Conservation (phyloP, 768 basidiomycete species). For the Leucosporidium scottii region DNA sequence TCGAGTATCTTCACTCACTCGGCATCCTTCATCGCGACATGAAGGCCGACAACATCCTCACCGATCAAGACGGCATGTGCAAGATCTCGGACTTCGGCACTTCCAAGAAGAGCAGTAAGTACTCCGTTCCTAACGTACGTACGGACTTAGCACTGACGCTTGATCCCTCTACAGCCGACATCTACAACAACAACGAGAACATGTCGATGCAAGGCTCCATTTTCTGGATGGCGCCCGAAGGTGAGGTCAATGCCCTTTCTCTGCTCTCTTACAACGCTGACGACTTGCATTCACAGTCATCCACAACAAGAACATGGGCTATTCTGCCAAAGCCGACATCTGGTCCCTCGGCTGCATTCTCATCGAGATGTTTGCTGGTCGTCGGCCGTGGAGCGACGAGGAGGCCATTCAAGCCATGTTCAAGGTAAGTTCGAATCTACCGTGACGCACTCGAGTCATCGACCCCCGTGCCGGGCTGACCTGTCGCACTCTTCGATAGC, state of each 20-base stretch:
- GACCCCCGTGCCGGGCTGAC: too few relatives aligned
- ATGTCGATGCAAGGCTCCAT: conserved; percentile 89
- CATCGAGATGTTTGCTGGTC: conserved; percentile 98
- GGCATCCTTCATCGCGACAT: conserved; percentile 92
- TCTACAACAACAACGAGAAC: conserved; percentile 64
- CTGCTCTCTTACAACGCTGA: background rate
- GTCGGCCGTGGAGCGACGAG: conserved; percentile 85
- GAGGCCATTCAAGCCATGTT: conserved; percentile 89
- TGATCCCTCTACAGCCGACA: conserved; percentile 57
- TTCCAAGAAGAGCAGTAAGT: conserved; percentile 69
- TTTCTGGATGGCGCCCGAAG: conserved; percentile 98
- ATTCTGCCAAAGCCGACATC: conserved; percentile 95
- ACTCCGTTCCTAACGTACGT: too few relatives aligned
- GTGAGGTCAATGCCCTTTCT: conserved; percentile 50
- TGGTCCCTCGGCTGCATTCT: conserved; percentile 96
- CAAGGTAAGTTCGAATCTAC: conserved; percentile 54
- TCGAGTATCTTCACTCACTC: conserved; percentile 85
- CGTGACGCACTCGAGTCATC: background rate
- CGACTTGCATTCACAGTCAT: conserved; percentile 43
- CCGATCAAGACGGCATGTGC: conserved; percentile 82
- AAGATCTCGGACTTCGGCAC: conserved; percentile 99
- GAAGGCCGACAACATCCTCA: conserved; percentile 96
- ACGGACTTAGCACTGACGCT: too few relatives aligned
- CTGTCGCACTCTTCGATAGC: too few relatives aligned
- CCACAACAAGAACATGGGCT: conserved; percentile 67